These are phyloP conservation scores for Pseudogymnoascus sp. DNA, from an alignment of 2,329 filamentous ascomycete species.

Conservation along the genomic window DNA sequence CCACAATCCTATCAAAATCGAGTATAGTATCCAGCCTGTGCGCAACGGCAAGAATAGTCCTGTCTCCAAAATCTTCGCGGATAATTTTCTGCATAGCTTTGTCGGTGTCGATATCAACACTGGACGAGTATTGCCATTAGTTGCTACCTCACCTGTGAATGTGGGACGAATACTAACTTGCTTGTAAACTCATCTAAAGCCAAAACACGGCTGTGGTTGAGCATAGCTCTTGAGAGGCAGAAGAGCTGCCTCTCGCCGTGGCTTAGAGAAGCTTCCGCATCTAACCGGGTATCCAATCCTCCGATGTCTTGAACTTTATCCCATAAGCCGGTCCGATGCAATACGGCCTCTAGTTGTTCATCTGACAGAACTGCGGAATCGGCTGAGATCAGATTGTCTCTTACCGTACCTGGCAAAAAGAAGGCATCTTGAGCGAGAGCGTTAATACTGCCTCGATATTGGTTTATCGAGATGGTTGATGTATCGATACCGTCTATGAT, in stretches of 20 bases:
- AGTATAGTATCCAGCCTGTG: slow-evolving; percentile 36
- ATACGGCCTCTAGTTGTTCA: neutral
- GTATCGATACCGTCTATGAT: slow-evolving; percentile 36
- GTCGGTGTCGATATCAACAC: slow-evolving; percentile 50
- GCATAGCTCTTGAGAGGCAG: slow-evolving; percentile 50
- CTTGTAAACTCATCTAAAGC: slow-evolving; percentile 11
- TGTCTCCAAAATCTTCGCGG: slow-evolving; percentile 40
- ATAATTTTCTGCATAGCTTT: slow-evolving; percentile 46
- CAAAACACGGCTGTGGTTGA: slow-evolving; percentile 29
- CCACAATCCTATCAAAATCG: slow-evolving; percentile 42
- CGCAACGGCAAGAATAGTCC: slow-evolving; percentile 41
- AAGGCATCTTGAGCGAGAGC: slow-evolving; percentile 37
- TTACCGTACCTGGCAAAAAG: slow-evolving; percentile 32
- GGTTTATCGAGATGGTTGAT: slow-evolving; percentile 30
- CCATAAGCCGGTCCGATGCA: slow-evolving; percentile 14
- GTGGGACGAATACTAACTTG: neutral
- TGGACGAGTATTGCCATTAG: slow-evolving; percentile 20
- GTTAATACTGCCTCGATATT: slow-evolving; percentile 34
- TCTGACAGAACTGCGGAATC: neutral
- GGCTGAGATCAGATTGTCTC: slow-evolving; percentile 14
- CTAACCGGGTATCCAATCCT: slow-evolving; percentile 30
- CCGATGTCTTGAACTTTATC: slow-evolving; percentile 16
- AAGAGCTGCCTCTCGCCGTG: slow-evolving; percentile 58
- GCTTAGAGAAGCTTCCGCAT: slow-evolving; percentile 28
- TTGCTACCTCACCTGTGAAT: neutral